Evolutionary conservation across 2,329 filamentous ascomycete species (phyloP).

Genomic region (Penicillium brasilianum): DNA sequence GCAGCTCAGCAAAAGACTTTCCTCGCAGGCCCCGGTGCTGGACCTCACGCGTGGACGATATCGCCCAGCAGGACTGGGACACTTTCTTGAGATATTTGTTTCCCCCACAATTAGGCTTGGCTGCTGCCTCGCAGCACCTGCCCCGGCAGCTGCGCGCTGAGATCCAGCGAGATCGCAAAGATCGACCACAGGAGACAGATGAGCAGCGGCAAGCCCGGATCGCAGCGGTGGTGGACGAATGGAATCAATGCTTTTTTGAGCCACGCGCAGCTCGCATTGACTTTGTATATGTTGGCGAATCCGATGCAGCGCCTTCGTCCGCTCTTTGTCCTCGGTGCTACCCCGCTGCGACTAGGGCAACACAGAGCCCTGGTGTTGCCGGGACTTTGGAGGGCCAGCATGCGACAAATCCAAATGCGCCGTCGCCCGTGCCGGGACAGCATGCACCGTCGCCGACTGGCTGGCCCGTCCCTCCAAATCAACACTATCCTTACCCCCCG

Average conservation of each 20-base stretch:
- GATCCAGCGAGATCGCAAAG: conserved; percentile 49
- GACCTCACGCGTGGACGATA: conserved; percentile 40
- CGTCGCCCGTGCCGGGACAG: conserved; percentile 21
- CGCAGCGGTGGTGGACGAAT: conserved; percentile 47
- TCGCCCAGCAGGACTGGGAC: conserved; percentile 51
- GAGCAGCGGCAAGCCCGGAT: conserved; percentile 47
- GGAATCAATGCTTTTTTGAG: conserved; percentile 51
- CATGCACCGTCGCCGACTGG: conserved; percentile 17
- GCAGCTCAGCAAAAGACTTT: conserved; percentile 49
- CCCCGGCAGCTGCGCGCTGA: conserved; percentile 46
- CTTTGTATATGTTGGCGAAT: conserved; percentile 43
- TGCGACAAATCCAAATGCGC: conserved; percentile 13
- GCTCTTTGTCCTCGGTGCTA: conserved; percentile 49
- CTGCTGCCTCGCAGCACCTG: conserved; percentile 43
- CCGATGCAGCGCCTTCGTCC: conserved; percentile 39
- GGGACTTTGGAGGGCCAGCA: conserved; percentile 18
- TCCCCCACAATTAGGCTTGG: conserved; percentile 45
- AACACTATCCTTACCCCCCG: conserved; percentile 19
- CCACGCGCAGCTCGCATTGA: conserved; percentile 42
- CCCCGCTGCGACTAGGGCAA: conserved; percentile 44
- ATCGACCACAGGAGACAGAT: conserved; percentile 49
- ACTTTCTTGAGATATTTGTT: conserved; percentile 51
- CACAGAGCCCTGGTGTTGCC: conserved; percentile 25
- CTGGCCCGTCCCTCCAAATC: conserved; percentile 23
- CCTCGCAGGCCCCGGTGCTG: conserved; percentile 50